Evolutionary conservation across 2,329 filamentous ascomycete species (phyloP).

Genomic region (Fusarium oligoseptatum): DNA sequence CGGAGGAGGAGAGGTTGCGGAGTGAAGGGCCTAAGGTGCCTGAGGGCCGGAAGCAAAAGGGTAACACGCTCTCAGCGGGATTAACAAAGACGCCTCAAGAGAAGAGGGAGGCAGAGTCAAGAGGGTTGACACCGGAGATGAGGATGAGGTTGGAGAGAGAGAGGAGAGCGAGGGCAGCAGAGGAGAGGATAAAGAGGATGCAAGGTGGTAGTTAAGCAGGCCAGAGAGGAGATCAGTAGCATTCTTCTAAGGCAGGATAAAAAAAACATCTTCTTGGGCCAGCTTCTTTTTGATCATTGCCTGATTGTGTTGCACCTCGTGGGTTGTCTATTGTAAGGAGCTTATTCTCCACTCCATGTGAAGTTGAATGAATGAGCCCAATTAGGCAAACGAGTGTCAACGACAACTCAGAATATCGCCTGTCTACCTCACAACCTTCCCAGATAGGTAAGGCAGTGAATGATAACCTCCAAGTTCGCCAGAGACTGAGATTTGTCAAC

Average conservation of each 20-base stretch:
- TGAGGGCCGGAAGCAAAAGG: slow-evolving; percentile 62
- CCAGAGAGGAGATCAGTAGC: not conserved
- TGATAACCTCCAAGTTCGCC: not conserved
- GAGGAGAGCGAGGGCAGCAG: slow-evolving; percentile 88
- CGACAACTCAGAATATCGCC: not conserved
- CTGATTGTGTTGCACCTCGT: not conserved
- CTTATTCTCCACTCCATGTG: not conserved
- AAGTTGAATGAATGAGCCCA: not conserved
- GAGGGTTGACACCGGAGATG: slow-evolving; percentile 91
- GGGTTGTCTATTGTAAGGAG: not conserved
- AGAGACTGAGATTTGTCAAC: not conserved
- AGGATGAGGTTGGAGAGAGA: slow-evolving; percentile 87
- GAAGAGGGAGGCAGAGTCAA: slow-evolving; percentile 83
- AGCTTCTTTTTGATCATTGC: not conserved
- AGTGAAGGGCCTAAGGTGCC: slow-evolving; percentile 73
- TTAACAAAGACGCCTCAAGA: slow-evolving; percentile 83
- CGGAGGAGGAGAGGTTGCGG: slow-evolving; percentile 79
- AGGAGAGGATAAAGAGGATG: slow-evolving; percentile 84
- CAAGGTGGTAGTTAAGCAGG: slow-evolving; percentile 38
- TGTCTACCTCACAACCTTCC: not conserved
- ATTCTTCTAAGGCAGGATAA: not conserved
- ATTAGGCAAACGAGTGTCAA: not conserved
- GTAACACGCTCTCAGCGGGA: slow-evolving; percentile 65
- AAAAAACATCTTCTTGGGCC: not conserved
- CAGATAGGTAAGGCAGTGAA: no score